These are phyloP conservation scores for Misopates orontium DNA, from an alignment of 257 asterid genomes.

Conservation along the genomic window DNA sequence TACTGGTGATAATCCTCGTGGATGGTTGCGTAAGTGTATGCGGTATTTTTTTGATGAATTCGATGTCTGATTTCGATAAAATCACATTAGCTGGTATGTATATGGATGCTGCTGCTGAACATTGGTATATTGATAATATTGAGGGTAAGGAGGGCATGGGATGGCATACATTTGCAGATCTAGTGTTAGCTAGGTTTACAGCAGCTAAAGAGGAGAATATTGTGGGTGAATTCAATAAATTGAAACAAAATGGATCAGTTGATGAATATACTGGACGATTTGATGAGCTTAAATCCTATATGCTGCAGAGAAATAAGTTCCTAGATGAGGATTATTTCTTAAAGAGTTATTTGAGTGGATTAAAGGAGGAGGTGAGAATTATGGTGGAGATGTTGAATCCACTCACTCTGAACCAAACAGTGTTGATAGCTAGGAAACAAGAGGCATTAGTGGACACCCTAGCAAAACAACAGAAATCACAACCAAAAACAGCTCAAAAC, in stretches of 20 bases:
- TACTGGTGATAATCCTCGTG: not conserved
- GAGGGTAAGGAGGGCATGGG: not conserved
- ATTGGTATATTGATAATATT: too few species aligned
- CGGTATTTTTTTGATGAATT: not conserved
- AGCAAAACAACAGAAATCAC: too few species aligned
- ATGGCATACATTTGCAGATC: not conserved
- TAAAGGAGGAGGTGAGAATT: not conserved
- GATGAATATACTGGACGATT: not conserved
- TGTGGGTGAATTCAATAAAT: too few species aligned
- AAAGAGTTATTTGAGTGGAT: not conserved
- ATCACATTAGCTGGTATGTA: not conserved
- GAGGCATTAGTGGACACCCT: not conserved
- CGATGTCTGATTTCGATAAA: not conserved
- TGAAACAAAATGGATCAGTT: not conserved
- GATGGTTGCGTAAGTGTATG: not conserved
- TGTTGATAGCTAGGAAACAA: not conserved
- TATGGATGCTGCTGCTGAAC: not conserved
- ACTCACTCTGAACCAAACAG: not conserved
- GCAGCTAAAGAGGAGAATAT: not conserved
- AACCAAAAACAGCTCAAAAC: too few species aligned
- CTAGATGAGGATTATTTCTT: not conserved
- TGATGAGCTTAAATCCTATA: not conserved
- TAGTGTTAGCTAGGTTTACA: not conserved
- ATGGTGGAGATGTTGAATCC: not conserved
- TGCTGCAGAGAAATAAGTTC: not conserved